Conservation (phyloP, 306 rosid species). For the Cicer yamashitae region DNA sequence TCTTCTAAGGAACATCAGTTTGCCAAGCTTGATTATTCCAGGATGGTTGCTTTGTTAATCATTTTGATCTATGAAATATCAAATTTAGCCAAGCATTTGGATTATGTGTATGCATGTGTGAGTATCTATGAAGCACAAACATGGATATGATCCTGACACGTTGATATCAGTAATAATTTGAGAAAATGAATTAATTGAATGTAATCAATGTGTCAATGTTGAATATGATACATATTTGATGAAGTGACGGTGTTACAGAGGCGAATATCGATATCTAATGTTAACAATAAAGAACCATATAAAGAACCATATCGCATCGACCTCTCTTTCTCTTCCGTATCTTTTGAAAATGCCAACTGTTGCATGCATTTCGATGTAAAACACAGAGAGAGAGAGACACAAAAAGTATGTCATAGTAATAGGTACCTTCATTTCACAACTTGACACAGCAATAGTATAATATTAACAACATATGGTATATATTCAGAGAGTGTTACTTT, state of each 20-base stretch:
- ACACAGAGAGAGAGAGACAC: background rate
- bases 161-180: too few relatives aligned
- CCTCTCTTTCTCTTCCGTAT: background rate
- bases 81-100: background rate
- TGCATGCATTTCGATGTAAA: conserved; percentile 16
- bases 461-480: conserved; percentile 2
- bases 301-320: background rate
- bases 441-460: background rate
- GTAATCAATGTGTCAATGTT: too few relatives aligned
- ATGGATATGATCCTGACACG: too few relatives aligned
- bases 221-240: too few relatives aligned
- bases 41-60: conserved; percentile 2
- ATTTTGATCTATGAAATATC: conserved; percentile 17
- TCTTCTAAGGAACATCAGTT: background rate
- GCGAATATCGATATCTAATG: too few relatives aligned
- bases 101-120: too few relatives aligned
- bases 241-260: too few relatives aligned
- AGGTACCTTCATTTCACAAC: too few relatives aligned
- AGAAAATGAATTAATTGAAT: too few relatives aligned
- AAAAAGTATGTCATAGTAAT: background rate
- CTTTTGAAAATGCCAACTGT: background rate
- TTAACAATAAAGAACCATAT: background rate
- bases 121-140: too few relatives aligned
- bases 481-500: conserved; percentile 28
- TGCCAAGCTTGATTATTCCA: background rate